Evolutionary conservation across 768 basidiomycete species (phyloP), one percentile per base, ranked within the genome.

Genomic region (Mycena galopus): DNA sequence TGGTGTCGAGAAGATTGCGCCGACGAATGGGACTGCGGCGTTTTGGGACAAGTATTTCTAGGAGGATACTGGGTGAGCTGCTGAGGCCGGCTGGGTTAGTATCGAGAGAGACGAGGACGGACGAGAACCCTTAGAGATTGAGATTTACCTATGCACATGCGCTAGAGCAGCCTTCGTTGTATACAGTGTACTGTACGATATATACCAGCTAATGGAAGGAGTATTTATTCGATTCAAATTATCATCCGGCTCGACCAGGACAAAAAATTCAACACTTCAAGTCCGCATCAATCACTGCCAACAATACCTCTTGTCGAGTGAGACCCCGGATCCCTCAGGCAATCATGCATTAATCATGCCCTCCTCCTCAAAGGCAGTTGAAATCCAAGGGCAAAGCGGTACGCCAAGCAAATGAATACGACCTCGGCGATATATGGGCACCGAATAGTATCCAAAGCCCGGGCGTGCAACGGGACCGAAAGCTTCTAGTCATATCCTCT

Each of bases 21-120:
- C 79, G 21, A 95, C 87, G 56, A 97, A 97, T 75, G 96, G 95
- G 32, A 95, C 95, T 3, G 65, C 65, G 32, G 91, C 92, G 14
- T 97, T 96, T 81, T 97, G 96, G 96, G 90, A 96, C 78, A 84
- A 85, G 73, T 96, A 93, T 80, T 84, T 96, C 62, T 91, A 30
- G 29, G 39, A 25, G 16, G 25, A 35, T 7, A 17, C 47, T 39
- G 25, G 39, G n/a, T 47, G 12, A 11, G 47, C n/a, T 44, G 42
- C n/a, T n/a, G n/a, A n/a, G n/a, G n/a, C 7, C 17, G 39, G 39
- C 9, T 42, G 9, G 16, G 39, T 14, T n/a, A 10, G 10, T 47
- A 23, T 23, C 25, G 11, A 12, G n/a, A 14, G 23, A 51, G 25
- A 51, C 47, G 17, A 17, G 35, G 19, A 44, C 42, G 42, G 42